phyloP scores from a whole-genome alignment of 805 yeast species.

The Lipomyces yamanashiensis region DNA sequence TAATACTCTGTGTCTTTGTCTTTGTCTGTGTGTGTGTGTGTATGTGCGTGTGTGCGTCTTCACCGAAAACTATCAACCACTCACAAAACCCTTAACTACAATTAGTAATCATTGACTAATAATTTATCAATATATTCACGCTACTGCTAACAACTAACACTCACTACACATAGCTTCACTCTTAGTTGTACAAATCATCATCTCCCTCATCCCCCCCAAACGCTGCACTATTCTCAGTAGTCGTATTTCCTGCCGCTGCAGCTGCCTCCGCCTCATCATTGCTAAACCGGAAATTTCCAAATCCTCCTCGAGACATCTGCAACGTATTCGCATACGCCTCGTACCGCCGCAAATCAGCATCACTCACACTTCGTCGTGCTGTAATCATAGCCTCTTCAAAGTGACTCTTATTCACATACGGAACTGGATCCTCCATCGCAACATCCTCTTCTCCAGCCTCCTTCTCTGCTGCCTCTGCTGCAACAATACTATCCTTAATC shows the following conservation, averaged over 20 bases:
- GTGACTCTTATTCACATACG: conserved; percentile 89
- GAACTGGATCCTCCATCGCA: conserved; percentile 90
- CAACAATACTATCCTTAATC: conserved; percentile 96
- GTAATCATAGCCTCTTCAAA: conserved; percentile 99
- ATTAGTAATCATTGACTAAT: no score
- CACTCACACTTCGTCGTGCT: conserved; percentile 95
- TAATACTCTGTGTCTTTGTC: not conserved
- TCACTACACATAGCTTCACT: not conserved
- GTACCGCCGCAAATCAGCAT: conserved; percentile 96
- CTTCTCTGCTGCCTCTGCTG: conserved; percentile 53
- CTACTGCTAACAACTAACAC: not conserved
- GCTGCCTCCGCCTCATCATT: conserved; percentile 48
- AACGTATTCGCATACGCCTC: conserved; percentile 93
- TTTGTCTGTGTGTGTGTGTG: no score
- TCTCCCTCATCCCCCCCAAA: conserved; percentile 56
- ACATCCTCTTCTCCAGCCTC: conserved; percentile 56
- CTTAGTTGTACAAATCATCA: conserved; percentile 66
- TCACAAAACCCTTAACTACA: not conserved
- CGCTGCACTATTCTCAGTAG: conserved; percentile 42
- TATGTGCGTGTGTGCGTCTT: no score
- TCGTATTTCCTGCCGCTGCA: conserved; percentile 39
- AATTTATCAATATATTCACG: no score
- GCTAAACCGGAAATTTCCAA: conserved; percentile 84
- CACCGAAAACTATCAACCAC: no score
- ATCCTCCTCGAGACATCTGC: conserved; percentile 94